These are phyloP conservation scores for Tolypocladium ophioglossoides DNA, from an alignment of 2,329 filamentous ascomycete genomes.

Conservation along the genomic window DNA sequence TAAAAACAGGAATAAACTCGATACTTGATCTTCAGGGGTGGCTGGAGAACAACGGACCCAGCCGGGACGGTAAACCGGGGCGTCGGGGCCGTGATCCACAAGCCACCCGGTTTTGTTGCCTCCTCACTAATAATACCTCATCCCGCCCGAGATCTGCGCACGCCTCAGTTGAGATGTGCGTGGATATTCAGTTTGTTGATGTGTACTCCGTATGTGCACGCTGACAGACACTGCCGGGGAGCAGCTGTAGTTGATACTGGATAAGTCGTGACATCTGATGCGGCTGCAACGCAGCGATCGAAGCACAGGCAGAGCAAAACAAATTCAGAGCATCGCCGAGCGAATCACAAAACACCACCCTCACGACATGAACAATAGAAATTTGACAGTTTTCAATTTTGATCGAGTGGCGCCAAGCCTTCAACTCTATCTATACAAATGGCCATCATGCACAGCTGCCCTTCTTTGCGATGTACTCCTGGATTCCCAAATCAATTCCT, in stretches of 20 bases:
- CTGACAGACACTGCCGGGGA: neutral
- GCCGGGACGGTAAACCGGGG: neutral
- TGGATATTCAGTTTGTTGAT: neutral
- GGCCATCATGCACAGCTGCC: neutral
- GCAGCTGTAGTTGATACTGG: neutral
- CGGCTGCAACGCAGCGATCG: neutral
- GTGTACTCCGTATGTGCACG: too few relatives aligned
- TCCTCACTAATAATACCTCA: neutral
- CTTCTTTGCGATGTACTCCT: neutral
- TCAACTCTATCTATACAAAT: slow-evolving; percentile 5
- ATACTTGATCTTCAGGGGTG: neutral
- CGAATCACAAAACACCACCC: too few relatives aligned
- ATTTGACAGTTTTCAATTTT: neutral
- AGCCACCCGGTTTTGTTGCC: neutral
- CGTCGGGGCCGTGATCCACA: neutral
- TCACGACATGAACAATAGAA: neutral
- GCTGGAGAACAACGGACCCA: neutral
- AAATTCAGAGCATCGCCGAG: neutral
- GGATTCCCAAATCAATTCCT: neutral
- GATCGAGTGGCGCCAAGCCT: slow-evolving; percentile 2
- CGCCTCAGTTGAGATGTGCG: neutral
- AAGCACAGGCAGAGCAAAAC: neutral
- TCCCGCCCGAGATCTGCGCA: neutral
- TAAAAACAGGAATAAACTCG: neutral
- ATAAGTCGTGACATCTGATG: neutral